Percentiles rank a stretch among this genome's conserved stretches.
Conservation (phyloP, 257 asterid species). For the Solanum peruvianum region DNA sequence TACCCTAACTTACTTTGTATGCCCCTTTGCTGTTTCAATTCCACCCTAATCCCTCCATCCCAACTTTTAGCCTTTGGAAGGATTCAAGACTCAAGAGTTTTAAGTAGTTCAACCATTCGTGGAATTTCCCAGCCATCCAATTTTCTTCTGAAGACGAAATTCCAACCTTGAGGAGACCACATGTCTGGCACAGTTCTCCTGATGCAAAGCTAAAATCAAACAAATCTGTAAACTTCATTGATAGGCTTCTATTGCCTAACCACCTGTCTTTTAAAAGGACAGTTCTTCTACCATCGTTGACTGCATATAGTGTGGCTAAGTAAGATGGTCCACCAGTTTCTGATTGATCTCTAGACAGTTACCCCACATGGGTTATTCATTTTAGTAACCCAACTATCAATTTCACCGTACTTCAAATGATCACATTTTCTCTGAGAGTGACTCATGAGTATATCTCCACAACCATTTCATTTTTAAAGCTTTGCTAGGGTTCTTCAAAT, state of each 20-base stretch:
- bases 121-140: not conserved
- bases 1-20: not conserved
- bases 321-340: not conserved
- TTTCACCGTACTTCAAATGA: not conserved
- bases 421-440: not conserved
- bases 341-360: not conserved
- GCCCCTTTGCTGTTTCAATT: not conserved
- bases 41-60: not conserved
- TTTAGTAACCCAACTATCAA: not conserved
- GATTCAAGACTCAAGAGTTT: not conserved
- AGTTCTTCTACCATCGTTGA: not conserved
- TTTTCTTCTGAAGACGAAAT: not conserved
- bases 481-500: not conserved
- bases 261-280: not conserved
- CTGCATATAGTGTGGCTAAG: not conserved
- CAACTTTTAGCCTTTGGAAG: not conserved
- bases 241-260: not conserved
- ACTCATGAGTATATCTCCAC: not conserved
- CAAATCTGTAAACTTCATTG: not conserved
- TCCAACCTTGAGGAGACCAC: not conserved
- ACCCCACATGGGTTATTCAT: not conserved
- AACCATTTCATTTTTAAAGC: not conserved
- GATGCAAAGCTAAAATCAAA: not conserved
- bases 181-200: not conserved
- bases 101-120: not conserved